A percentile compares a stretch with the other conserved stretches of the same genome.
These are phyloP conservation scores for Dactylellina parvicollis DNA, from an alignment of 2,329 filamentous ascomycete species.

Conservation along the genomic window DNA sequence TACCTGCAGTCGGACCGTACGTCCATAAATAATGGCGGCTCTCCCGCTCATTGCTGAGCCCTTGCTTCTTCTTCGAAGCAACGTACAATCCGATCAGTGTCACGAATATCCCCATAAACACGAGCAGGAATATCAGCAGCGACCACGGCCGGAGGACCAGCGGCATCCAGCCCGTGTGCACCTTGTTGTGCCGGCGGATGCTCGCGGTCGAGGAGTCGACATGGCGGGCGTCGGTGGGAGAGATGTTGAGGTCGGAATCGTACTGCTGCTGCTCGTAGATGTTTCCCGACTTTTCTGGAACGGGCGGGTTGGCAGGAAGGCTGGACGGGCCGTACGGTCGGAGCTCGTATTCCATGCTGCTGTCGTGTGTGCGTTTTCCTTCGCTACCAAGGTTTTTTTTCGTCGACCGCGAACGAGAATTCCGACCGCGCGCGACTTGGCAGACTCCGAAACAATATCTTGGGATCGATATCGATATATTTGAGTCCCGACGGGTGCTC, in stretches of 20 bases:
- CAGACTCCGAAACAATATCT: background rate
- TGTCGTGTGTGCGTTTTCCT: no score
- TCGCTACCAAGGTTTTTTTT: background rate
- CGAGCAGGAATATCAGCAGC: slow-evolving; percentile 33
- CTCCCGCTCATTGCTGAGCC: slow-evolving; percentile 44
- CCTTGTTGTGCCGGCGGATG: slow-evolving; percentile 18
- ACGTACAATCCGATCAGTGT: slow-evolving; percentile 51
- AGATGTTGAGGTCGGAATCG: slow-evolving; percentile 18
- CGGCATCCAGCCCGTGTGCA: slow-evolving; percentile 49
- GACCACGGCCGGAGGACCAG: slow-evolving; percentile 40
- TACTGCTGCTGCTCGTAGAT: slow-evolving; percentile 14
- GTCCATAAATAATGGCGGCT: slow-evolving; percentile 53
- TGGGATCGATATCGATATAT: background rate
- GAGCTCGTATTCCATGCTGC: slow-evolving; percentile 51
- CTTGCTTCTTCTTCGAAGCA: slow-evolving; percentile 30
- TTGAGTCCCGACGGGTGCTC: background rate
- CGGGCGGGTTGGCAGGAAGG: background rate
- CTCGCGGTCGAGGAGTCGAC: slow-evolving; percentile 28
- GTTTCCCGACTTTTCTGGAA: slow-evolving; percentile 23
- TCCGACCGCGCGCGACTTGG: background rate
- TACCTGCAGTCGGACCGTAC: slow-evolving; percentile 50
- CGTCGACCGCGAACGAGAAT: background rate
- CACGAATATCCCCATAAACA: slow-evolving; percentile 43
- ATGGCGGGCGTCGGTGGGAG: slow-evolving; percentile 13
- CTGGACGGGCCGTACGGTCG: slow-evolving; percentile 2